Percentiles rank a stretch among this genome's conserved stretches.
Evolutionary conservation across 2,329 filamentous ascomycete species (phyloP).

Genomic region (Pyrenophora seminiperda): DNA sequence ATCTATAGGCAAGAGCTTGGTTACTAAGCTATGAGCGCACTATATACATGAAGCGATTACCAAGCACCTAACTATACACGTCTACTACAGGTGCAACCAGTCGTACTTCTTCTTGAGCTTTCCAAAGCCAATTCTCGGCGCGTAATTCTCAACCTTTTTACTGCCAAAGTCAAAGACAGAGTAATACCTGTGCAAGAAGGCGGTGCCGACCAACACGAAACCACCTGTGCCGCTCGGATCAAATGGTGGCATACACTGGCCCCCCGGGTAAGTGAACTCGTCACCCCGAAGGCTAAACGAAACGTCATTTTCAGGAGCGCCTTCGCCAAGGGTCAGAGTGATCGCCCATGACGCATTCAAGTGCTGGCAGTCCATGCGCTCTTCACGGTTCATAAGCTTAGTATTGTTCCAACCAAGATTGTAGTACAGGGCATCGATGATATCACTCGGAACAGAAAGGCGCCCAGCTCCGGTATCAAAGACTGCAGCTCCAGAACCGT

Average conservation of each 20-base stretch:
- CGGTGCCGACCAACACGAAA: slow-evolving; percentile 19
- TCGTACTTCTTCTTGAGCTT: slow-evolving; percentile 28
- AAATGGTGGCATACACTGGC: slow-evolving; percentile 24
- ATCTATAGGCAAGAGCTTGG: no score
- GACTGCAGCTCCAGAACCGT: slow-evolving; percentile 7
- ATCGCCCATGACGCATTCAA: slow-evolving; percentile 27
- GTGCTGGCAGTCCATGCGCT: slow-evolving; percentile 22
- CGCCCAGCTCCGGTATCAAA: slow-evolving; percentile 29
- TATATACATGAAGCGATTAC: no score
- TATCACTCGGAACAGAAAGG: slow-evolving; percentile 15
- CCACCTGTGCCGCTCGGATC: slow-evolving; percentile 5
- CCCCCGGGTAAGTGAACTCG: slow-evolving; percentile 11
- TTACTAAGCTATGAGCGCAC: no score
- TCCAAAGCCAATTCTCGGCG: slow-evolving; percentile 25
- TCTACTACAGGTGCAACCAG: slow-evolving; percentile 8
- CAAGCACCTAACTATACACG: no score
- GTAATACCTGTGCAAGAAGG: slow-evolving; percentile 19
- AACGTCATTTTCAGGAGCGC: slow-evolving; percentile 12
- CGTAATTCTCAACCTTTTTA: slow-evolving; percentile 17
- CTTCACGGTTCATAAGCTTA: slow-evolving; percentile 13
- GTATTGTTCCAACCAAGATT: slow-evolving; percentile 27
- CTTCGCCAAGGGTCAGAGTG: slow-evolving; percentile 21
- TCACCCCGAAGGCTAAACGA: slow-evolving; percentile 18
- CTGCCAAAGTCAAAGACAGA: slow-evolving; percentile 24
- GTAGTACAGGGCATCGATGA: slow-evolving; percentile 21